Conservation (phyloP, 1,284 basidiomycete genomes). For the Paramarasmius palmivorus region DNA sequence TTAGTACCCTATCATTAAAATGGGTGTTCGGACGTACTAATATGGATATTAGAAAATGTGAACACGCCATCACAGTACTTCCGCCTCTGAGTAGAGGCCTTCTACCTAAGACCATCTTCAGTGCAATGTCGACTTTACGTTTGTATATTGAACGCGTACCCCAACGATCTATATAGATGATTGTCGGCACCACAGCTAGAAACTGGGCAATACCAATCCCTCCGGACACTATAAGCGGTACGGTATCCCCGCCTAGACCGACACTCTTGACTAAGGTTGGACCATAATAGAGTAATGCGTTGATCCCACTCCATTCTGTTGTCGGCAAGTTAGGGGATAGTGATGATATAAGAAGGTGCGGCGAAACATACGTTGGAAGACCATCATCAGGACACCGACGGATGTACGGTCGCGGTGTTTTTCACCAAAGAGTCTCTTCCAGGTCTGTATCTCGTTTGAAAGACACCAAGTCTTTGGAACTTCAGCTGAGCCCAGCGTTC, state of each 20-base stretch:
- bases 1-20: background rate
- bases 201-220: slow-evolving; percentile 82
- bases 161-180: slow-evolving; percentile 69
- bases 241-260: slow-evolving; percentile 52
- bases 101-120: slow-evolving; percentile 44
- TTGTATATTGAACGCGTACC: slow-evolving; percentile 46
- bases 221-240: slow-evolving; percentile 67
- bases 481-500: slow-evolving; percentile 18
- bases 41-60: slow-evolving; percentile 72
- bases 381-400: slow-evolving; percentile 73
- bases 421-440: slow-evolving; percentile 54
- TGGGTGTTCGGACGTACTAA: slow-evolving; percentile 43
- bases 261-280: slow-evolving; percentile 68
- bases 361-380: slow-evolving; percentile 68
- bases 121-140: background rate
- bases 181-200: slow-evolving; percentile 72
- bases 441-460: slow-evolving; percentile 44
- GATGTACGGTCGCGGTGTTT: slow-evolving; percentile 60
- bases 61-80: slow-evolving; percentile 67
- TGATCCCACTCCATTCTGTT: slow-evolving; percentile 82
- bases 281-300: slow-evolving; percentile 80
- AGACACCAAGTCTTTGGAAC: slow-evolving; percentile 13
- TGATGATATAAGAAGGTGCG: background rate
- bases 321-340: background rate
- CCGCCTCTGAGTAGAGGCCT: slow-evolving; percentile 68